Conservation (phyloP, 1,139 yeast species). For the Diutina sp. region DNA sequence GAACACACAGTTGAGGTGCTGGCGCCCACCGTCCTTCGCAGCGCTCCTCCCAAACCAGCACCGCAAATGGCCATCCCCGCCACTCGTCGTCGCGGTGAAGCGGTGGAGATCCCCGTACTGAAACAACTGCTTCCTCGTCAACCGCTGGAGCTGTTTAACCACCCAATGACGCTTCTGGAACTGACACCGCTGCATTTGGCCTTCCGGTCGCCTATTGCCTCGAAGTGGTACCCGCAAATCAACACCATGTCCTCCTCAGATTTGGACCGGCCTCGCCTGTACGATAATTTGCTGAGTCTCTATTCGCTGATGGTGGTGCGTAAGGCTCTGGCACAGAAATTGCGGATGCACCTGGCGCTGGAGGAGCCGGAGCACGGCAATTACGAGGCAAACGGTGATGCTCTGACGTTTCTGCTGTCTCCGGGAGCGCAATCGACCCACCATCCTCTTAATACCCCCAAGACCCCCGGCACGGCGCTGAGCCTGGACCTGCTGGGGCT, state of each 20-base stretch:
- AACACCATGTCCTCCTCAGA: background rate
- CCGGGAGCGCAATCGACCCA: background rate
- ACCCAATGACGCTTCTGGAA: background rate
- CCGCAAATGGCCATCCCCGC: constrained; percentile 80
- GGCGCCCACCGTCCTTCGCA: background rate
- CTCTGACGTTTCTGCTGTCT: background rate
- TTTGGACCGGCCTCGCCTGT: background rate
- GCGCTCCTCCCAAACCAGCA: constrained; percentile 33
- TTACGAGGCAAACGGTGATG: background rate
- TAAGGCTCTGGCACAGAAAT: background rate
- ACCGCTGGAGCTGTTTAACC: background rate
- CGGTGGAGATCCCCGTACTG: constrained; percentile 54
- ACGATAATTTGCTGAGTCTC: background rate
- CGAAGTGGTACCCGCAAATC: background rate
- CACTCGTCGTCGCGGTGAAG: constrained; percentile 55
- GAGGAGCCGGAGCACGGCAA: background rate
- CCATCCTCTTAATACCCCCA: background rate
- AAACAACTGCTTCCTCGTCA: constrained; percentile 1
- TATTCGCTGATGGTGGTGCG: background rate
- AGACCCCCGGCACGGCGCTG: background rate
- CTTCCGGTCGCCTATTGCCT: background rate
- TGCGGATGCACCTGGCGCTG: background rate
- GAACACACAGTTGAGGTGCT: background rate
- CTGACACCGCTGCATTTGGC: background rate
- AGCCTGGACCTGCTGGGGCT: background rate